phyloP scores from a whole-genome alignment of 306 rosid genomes.

The Prunus kanzakura region DNA sequence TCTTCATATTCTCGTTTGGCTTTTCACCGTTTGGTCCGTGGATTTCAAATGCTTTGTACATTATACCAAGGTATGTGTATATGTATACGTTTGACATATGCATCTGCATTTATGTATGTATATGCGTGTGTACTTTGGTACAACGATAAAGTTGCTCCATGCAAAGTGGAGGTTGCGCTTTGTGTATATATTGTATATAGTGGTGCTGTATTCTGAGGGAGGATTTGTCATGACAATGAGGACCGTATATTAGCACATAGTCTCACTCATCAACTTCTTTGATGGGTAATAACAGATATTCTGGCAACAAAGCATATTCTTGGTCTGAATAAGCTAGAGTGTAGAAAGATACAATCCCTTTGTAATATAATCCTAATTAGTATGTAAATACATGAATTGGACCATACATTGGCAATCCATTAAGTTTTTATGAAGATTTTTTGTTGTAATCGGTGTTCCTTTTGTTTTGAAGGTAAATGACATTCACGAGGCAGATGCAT shows the following conservation, averaged over 20 bases:
- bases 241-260: neutral
- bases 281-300: neutral
- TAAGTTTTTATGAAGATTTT: neutral
- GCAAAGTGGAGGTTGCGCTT: neutral
- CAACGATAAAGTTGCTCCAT: neutral
- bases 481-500: slow-evolving; percentile 73
- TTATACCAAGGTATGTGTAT: slow-evolving; percentile 54
- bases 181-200: neutral
- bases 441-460: neutral
- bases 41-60: slow-evolving; percentile 83
- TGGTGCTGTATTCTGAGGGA: neutral
- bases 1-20: slow-evolving; percentile 69
- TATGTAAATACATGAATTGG: neutral
- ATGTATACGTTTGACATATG: neutral
- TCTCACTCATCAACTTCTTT: neutral
- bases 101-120: neutral
- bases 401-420: neutral
- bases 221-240: neutral
- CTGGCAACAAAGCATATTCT: neutral
- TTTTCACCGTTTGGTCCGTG: slow-evolving; percentile 94
- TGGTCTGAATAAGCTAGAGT: neutral
- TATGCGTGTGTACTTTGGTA: neutral
- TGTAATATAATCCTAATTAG: neutral
- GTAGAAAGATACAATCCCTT: neutral
- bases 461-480: slow-evolving; percentile 55